A percentile compares a stretch with the other conserved stretches of the same genome.
Conservation (phyloP, 495 filamentous ascomycete genomes). For the Zalerion maritima region DNA sequence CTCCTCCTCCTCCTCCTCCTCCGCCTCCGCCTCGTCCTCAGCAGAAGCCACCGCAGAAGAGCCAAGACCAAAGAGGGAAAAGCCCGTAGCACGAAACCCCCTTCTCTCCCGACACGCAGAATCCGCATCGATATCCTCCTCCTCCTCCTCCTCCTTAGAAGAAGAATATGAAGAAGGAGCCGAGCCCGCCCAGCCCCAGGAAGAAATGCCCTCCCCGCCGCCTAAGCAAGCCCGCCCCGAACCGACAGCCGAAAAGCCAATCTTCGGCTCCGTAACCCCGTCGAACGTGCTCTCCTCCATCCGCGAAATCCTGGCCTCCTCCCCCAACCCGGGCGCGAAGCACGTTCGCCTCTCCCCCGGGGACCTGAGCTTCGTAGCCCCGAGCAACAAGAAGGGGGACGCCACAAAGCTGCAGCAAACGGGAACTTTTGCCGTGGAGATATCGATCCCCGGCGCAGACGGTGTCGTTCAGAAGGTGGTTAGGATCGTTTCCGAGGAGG, state of each 20-base stretch:
- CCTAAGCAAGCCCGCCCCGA: no score
- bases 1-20: not conserved
- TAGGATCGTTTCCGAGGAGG: conserved; percentile 17
- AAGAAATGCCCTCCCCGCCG: no score
- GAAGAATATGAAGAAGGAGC: no score
- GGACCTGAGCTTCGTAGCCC: conserved; percentile 16
- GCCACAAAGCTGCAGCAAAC: conserved; percentile 26
- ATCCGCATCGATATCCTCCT: no score
- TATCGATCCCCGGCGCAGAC: conserved; percentile 8
- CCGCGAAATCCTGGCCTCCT: conserved; percentile 12
- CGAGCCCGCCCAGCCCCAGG: no score
- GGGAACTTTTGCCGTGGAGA: conserved; percentile 22
- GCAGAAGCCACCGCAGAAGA: conserved; percentile 3
- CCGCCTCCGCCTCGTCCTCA: not conserved
- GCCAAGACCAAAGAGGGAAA: no score
- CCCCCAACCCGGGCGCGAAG: conserved; percentile 14
- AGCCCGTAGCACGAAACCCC: no score
- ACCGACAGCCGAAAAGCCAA: conserved; percentile 12
- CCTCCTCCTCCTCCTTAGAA: no score
- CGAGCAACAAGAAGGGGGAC: conserved; percentile 17
- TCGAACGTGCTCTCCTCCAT: conserved; percentile 19
- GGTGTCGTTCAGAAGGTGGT: conserved; percentile 16
- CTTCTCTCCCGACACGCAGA: no score
- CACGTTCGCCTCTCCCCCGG: conserved; percentile 18
- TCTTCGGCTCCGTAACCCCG: conserved; percentile 29